Conservation (phyloP, 1,284 basidiomycete species). For the Rhodotorula sp. region DNA sequence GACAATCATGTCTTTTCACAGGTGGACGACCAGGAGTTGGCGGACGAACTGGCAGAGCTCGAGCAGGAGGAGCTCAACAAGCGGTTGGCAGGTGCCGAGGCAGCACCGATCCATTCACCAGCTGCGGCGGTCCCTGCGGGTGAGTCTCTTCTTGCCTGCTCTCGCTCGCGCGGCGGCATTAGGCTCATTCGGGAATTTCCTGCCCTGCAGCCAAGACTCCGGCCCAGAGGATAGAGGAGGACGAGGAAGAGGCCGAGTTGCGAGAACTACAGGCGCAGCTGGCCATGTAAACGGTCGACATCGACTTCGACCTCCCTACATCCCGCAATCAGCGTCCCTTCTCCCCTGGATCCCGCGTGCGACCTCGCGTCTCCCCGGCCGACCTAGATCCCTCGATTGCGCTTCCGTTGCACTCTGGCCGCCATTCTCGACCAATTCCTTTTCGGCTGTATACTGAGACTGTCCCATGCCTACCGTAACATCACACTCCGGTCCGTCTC, state of each 20-base stretch:
- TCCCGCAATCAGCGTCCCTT: no score
- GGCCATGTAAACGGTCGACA: conserved; percentile 63
- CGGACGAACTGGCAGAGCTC: conserved; percentile 79
- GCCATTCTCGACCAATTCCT: no score
- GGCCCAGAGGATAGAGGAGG: conserved; percentile 64
- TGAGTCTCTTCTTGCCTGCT: not conserved
- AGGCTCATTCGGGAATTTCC: not conserved
- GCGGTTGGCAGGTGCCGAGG: conserved; percentile 80
- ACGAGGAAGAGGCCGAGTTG: conserved; percentile 91
- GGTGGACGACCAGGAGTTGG: conserved; percentile 69
- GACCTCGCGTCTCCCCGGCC: not conserved
- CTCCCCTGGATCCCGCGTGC: not conserved
- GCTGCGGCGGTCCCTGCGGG: conserved; percentile 39
- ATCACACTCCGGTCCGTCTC: no score
- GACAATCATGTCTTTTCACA: not conserved
- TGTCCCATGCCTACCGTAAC: not conserved
- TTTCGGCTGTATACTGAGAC: not conserved
- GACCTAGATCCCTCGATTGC: no score
- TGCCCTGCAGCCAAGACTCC: conserved; percentile 47
- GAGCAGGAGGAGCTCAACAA: conserved; percentile 91
- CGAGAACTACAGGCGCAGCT: conserved; percentile 86
- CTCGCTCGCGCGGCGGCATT: accelerated
- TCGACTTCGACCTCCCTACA: not conserved
- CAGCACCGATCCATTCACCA: conserved; percentile 83
- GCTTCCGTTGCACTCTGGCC: no score